Base-by-base conservation (phyloP, 2,329 filamentous ascomycete genomes). In the Ophiostoma montium region DNA sequence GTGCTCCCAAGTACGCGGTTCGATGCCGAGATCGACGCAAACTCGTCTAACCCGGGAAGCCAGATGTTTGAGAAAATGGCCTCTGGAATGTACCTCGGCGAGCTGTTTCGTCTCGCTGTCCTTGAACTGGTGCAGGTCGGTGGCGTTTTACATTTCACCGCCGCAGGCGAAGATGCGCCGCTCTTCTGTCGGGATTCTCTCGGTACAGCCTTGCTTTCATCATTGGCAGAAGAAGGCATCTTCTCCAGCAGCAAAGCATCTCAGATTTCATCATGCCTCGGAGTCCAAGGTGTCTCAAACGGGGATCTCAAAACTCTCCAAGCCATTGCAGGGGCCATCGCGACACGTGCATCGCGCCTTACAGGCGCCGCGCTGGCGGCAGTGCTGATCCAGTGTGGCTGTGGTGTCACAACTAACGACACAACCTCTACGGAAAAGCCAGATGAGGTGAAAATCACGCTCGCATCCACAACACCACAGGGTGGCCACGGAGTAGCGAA, bases 11-110 rank as follows among this genome's bases (percentile, higher is more conserved):
- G 79, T 57, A 96, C 89, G 0, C 70, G 76, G 0, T 95, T 88
- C 68, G 92, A 98, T 61, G 68, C 70, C 46, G 74, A 78, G 49
- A 72, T 98, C 23, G 90, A 98, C 63, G 69, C 70, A 46, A 77
- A 81, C 52, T 90, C 82, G 55, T 79, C 86, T 56, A 95, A 98
- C 65, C 88, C 87, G 0, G 90, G 92, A 16, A 78, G 92, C 53
- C 92, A 98, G 63, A 95, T 95, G 85, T 95, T 96, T 61, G 92
- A 98, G 70, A 98, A 98, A 74, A 84, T 89, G 43, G 83, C 96
- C n/a, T 94, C 87, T 0, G 92, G 92, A 61, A 95, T 96, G 90
- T 98, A 95, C 68, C 67, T 98, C 39, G 92, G 92, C 48, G 92
- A 98, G 64, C 88, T 96, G 53, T 74, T 95, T 49, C 83, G 92